A percentile compares a stretch with the other conserved stretches of the same genome.
These are phyloP conservation scores for Pyrrhoderma lamaoense DNA, from an alignment of 1,284 basidiomycete genomes.

Conservation along the genomic window DNA sequence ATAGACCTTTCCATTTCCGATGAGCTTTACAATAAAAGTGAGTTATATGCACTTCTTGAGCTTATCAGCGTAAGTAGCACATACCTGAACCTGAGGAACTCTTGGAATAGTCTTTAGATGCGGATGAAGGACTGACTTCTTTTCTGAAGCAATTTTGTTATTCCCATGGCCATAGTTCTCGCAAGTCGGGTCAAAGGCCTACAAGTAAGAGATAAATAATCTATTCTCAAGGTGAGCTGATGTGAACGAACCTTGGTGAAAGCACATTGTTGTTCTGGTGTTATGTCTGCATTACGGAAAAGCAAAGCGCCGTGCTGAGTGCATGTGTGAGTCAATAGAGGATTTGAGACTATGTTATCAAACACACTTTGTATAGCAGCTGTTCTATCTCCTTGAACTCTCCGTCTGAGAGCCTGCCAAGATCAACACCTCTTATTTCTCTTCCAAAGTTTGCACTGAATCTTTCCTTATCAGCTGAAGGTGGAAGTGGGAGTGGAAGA, in stretches of 20 bases:
- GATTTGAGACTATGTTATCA: not conserved
- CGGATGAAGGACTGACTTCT: constrained; percentile 74
- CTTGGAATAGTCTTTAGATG: constrained; percentile 84
- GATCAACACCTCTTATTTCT: constrained; percentile 54
- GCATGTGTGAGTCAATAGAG: not conserved
- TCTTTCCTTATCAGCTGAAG: constrained; percentile 48
- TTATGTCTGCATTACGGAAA: constrained; percentile 61
- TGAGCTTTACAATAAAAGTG: constrained; percentile 46
- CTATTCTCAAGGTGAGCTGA: constrained; percentile 1
- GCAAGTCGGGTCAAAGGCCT: constrained; percentile 69
- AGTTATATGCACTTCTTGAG: too few species aligned
- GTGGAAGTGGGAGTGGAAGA: constrained; percentile 48
- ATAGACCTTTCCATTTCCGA: constrained; percentile 71
- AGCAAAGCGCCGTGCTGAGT: constrained; percentile 64
- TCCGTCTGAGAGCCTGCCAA: constrained; percentile 44
- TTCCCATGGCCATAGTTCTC: constrained; percentile 79
- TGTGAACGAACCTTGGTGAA: constrained; percentile 62
- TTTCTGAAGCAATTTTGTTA: constrained; percentile 67
- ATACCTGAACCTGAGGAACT: constrained; percentile 59
- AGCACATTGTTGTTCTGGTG: constrained; percentile 78
- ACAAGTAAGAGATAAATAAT: not conserved
- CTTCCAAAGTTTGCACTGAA: constrained; percentile 55
- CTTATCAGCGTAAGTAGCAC: too few species aligned
- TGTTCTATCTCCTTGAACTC: constrained; percentile 53
- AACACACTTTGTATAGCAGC: constrained; percentile 53